Base-by-base conservation (phyloP, 2,329 filamentous ascomycete species). In the Penicillium expansum region DNA sequence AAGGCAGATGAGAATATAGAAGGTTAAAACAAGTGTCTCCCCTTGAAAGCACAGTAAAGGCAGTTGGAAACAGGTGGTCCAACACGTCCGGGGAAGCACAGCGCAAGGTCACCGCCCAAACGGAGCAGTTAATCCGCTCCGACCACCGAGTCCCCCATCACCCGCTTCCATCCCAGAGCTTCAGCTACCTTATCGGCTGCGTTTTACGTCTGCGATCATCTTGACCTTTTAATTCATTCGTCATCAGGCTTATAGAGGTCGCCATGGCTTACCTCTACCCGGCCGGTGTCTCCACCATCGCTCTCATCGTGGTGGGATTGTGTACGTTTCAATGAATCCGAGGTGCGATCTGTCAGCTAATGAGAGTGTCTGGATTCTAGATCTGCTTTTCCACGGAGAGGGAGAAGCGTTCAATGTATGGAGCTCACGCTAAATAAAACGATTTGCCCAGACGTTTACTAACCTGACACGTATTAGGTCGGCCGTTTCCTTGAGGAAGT, bases 371-470 rank as follows among this genome's bases (percentile, higher is more conserved):
- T 37, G 43, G 18, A 47, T 52, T 59, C 39, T 65, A 99, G 94
- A 99, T 79, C 95, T 99, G 91, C 91, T 99, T 75, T 97, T 99
- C 75, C 95, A 94, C 71, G 92, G 91, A 72, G 92, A 90, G 76
- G 94, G 95, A 73, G 93, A 99, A 83, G 82, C 88, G 58, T 99
- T 99, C 80, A 96, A 99, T 79, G 91, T 92, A 84, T 61, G 85
- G 71, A 49, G 29, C 27, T 39, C 29, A 27, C n/a, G 18, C 48
- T 32, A 41, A 51, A 35, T 22, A 33, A 24, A 24, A 3, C 30
- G 20, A 29, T 35, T 14, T 43, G 6, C 20, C 30, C 48, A 18
- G 24, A 41, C 22, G 14, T 44, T 52, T 20, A 51, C 48, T 65
- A 58, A 62, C 61, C 59, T 64, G 58, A 69, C 56, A 53, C 57